These are phyloP conservation scores for Cladosporium phlei DNA, from an alignment of 2,329 filamentous ascomycete genomes.

Conservation along the genomic window DNA sequence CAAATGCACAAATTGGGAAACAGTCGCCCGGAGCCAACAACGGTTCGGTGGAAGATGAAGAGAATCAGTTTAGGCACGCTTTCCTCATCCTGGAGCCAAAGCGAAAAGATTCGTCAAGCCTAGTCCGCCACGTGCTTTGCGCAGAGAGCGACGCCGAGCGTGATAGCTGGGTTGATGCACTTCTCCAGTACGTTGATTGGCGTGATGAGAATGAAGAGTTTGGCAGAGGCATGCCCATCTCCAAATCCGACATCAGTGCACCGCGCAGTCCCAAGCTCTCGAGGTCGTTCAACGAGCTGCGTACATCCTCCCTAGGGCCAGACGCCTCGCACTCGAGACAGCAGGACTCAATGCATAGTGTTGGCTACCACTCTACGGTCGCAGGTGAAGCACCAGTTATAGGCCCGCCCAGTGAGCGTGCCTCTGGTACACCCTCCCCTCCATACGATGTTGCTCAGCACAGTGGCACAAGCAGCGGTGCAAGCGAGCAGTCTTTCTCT, in stretches of 20 bases:
- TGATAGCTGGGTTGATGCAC: constrained; percentile 86
- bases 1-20: constrained; percentile 87
- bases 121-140: constrained; percentile 90
- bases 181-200: constrained; percentile 84
- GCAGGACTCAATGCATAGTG: constrained; percentile 26
- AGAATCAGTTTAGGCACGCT: constrained; percentile 94
- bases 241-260: constrained; percentile 24
- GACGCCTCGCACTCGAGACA: constrained; percentile 14
- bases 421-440: constrained; percentile 25
- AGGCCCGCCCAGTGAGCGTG: constrained; percentile 30
- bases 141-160: constrained; percentile 91
- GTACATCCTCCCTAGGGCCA: constrained; percentile 20
- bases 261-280: constrained; percentile 30
- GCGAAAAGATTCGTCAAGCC: constrained; percentile 82
- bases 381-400: constrained; percentile 54
- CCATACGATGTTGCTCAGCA: constrained; percentile 33
- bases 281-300: constrained; percentile 35
- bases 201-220: constrained; percentile 53
- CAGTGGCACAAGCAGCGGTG: constrained; percentile 20
- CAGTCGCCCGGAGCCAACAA: constrained; percentile 63
- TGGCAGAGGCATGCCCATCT: constrained; percentile 13
- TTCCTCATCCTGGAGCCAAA: constrained; percentile 95
- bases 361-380: constrained; percentile 55
- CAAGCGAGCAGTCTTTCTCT: constrained; percentile 23
- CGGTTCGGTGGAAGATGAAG: constrained; percentile 67